phyloP scores from a whole-genome alignment of 2,329 filamentous ascomycete genomes.

The Teratosphaeria destructans region DNA sequence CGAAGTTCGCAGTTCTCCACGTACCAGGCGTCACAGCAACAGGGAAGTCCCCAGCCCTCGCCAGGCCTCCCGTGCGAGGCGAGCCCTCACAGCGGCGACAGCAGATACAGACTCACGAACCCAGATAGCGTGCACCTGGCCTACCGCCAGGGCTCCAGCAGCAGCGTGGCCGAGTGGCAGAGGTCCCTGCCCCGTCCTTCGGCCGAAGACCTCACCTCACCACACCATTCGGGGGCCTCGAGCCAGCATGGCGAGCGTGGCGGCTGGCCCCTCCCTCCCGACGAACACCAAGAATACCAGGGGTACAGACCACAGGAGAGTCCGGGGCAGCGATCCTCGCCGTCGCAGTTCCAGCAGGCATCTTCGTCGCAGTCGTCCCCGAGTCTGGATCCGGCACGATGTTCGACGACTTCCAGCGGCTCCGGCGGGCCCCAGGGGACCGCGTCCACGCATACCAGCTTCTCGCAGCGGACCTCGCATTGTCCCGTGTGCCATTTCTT shows the following conservation, averaged over 20 bases:
- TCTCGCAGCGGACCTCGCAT: slow-evolving; percentile 6
- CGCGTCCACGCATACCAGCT: background rate
- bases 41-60: slow-evolving; percentile 5
- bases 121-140: slow-evolving; percentile 9
- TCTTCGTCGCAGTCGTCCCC: background rate
- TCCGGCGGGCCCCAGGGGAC: background rate
- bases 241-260: slow-evolving; percentile 1
- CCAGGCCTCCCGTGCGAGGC: slow-evolving; percentile 1
- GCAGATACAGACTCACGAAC: slow-evolving; percentile 1
- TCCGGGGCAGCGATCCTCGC: slow-evolving; percentile 7
- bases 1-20: background rate
- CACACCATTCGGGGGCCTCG: slow-evolving; percentile 6
- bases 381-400: background rate
- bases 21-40: background rate
- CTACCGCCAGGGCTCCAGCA: slow-evolving; percentile 7
- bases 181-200: slow-evolving; percentile 2
- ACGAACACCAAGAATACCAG: slow-evolving; percentile 15
- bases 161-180: slow-evolving; percentile 11
- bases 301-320: slow-evolving; percentile 6
- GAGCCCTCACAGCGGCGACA: background rate
- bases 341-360: slow-evolving; percentile 7
- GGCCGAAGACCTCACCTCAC: slow-evolving; percentile 5
- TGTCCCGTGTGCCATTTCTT: slow-evolving; percentile 24
- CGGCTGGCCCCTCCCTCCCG: slow-evolving; percentile 7
- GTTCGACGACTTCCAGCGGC: background rate